Percentiles rank a stretch among this genome's conserved stretches.
Evolutionary conservation across 768 basidiomycete genomes (phyloP).

Genomic region (Phaffia australis): DNA sequence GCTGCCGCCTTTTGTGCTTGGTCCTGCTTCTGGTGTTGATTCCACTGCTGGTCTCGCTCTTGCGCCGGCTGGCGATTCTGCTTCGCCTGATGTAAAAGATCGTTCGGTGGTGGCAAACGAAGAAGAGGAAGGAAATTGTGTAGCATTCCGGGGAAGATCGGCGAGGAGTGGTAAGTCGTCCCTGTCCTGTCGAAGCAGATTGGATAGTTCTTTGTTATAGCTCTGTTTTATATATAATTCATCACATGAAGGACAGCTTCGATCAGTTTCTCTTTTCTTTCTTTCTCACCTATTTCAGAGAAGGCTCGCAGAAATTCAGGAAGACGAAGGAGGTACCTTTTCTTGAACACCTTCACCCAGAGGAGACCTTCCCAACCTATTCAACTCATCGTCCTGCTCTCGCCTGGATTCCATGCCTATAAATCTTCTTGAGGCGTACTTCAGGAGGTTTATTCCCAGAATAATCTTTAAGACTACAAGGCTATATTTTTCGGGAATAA

Average conservation of each 20-base stretch:
- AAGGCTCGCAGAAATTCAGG: not conserved
- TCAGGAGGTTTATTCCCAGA: conserved; percentile 76
- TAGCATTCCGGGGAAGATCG: conserved; percentile 47
- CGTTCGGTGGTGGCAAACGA: conserved; percentile 10
- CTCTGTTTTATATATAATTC: conserved; percentile 40
- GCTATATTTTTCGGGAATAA: conserved; percentile 34
- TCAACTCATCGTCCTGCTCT: conserved; percentile 60
- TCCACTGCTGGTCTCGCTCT: conserved; percentile 26
- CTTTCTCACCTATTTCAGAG: too few relatives aligned
- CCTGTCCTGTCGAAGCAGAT: not conserved
- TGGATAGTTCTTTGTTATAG: conserved; percentile 48
- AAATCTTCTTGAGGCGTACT: conserved; percentile 64
- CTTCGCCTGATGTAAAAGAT: conserved; percentile 42
- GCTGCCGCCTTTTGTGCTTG: conserved; percentile 12
- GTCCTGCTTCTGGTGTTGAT: not conserved
- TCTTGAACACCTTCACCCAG: conserved; percentile 85
- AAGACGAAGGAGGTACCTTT: conserved; percentile 44
- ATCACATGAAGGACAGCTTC: not conserved
- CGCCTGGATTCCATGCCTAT: conserved; percentile 64
- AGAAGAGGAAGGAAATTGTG: conserved; percentile 53
- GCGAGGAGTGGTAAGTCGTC: conserved; percentile 16
- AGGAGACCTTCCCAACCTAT: conserved; percentile 79
- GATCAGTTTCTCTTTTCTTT: not conserved
- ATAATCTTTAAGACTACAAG: conserved; percentile 80
- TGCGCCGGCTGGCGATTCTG: conserved; percentile 14